Percentiles rank a stretch among this genome's conserved stretches.
These are phyloP conservation scores for Neopestalotiopsis clavispora DNA, from an alignment of 2,329 filamentous ascomycete species.

Conservation along the genomic window DNA sequence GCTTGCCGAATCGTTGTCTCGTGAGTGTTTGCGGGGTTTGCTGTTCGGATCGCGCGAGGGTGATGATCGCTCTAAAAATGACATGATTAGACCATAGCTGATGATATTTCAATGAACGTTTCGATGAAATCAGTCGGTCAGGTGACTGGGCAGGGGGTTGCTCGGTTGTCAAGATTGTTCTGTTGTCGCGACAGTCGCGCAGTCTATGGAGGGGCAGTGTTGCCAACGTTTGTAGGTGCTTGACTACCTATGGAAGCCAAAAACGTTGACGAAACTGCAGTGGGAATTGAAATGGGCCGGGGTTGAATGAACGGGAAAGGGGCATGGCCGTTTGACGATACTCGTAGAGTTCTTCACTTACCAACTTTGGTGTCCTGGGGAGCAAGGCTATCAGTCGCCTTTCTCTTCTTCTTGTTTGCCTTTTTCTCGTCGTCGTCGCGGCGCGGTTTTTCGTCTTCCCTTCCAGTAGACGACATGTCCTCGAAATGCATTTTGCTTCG, in stretches of 20 bases:
- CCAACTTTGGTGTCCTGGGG: slow-evolving; percentile 54
- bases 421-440: slow-evolving; percentile 56
- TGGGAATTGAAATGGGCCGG: background rate
- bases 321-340: background rate
- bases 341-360: slow-evolving; percentile 23
- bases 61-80: slow-evolving; percentile 54
- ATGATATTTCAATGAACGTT: background rate
- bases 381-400: slow-evolving; percentile 65
- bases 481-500: slow-evolving; percentile 64
- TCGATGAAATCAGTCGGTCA: background rate
- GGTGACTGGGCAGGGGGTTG: background rate
- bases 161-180: background rate
- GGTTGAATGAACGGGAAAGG: background rate
- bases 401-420: slow-evolving; percentile 79
- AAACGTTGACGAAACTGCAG: background rate
- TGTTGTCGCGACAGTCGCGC: background rate
- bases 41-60: slow-evolving; percentile 51
- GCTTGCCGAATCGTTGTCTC: slow-evolving; percentile 60
- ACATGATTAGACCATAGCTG: background rate
- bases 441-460: slow-evolving; percentile 56
- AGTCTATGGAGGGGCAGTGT: background rate
- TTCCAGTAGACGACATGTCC: slow-evolving; percentile 49
- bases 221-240: too few relatives aligned
- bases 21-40: slow-evolving; percentile 56
- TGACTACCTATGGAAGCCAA: too few relatives aligned